phyloP scores from a whole-genome alignment of 305 asterid species.

The Fraxinus greggii region DNA sequence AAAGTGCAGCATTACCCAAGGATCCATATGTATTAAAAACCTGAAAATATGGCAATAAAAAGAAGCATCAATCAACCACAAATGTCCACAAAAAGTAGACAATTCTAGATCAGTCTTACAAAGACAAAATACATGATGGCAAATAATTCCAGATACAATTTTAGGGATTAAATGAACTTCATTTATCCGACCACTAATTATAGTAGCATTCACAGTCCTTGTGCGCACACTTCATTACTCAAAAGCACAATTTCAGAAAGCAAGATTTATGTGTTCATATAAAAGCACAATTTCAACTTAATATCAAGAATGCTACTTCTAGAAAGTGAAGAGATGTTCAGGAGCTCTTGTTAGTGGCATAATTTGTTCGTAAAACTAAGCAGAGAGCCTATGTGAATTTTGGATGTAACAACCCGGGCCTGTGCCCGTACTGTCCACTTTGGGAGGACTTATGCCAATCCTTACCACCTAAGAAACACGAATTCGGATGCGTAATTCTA shows the following conservation, averaged over 20 bases:
- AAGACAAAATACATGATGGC: not conserved
- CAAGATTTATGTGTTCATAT: not conserved
- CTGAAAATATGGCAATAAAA: slow-evolving; percentile 38
- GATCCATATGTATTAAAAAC: slow-evolving; percentile 85
- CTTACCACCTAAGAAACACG: no score
- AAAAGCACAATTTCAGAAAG: not conserved
- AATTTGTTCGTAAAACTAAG: not conserved
- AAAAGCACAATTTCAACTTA: not conserved
- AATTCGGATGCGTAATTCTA: no score
- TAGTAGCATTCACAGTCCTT: not conserved
- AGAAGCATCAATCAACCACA: not conserved
- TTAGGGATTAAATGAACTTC: not conserved
- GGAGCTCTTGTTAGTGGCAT: not conserved
- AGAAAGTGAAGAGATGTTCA: not conserved
- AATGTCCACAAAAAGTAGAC: not conserved
- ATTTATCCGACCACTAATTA: not conserved
- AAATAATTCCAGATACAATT: not conserved
- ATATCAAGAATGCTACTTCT: not conserved
- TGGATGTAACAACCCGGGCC: no score
- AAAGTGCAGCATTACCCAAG: slow-evolving; percentile 82
- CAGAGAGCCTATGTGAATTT: not conserved
- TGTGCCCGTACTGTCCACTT: no score
- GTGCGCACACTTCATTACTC: not conserved
- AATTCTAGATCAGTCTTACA: not conserved
- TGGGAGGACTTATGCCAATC: no score